These are phyloP conservation scores for Angomonas deanei DNA, from an alignment of 208 protist species.

Conservation along the genomic window DNA sequence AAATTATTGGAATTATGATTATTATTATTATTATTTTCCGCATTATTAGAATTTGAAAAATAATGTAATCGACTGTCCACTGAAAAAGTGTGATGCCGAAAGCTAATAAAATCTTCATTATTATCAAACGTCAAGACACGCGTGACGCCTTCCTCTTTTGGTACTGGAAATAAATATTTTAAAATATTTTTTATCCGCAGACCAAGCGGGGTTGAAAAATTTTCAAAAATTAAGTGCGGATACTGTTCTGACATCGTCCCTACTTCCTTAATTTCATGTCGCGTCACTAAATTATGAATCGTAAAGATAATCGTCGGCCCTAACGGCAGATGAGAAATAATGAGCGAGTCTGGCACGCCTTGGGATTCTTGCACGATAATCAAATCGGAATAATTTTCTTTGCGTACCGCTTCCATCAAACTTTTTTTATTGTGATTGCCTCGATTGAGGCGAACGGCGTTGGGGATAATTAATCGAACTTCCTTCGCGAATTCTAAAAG, in stretches of 20 bases:
- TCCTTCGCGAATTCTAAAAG: slow-evolving; percentile 99
- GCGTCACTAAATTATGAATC: slow-evolving; percentile 95
- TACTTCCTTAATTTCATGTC: slow-evolving; percentile 95
- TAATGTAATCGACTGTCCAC: slow-evolving; percentile 2
- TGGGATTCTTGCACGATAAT: slow-evolving; percentile 98
- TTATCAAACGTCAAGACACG: slow-evolving; percentile 98
- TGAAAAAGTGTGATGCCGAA: slow-evolving; percentile 95
- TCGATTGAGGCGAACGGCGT: slow-evolving; percentile 97
- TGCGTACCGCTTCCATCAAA: slow-evolving; percentile 93
- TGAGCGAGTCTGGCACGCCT: slow-evolving; percentile 96
- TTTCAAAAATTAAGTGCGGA: slow-evolving; percentile 99
- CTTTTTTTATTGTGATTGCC: slow-evolving; percentile 92
- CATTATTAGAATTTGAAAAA: not conserved
- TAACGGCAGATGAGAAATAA: slow-evolving; percentile 97
- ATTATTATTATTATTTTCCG: not conserved
- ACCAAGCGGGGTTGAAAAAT: slow-evolving; percentile 96
- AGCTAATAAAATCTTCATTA: slow-evolving; percentile 98
- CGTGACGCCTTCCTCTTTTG: slow-evolving; percentile 93
- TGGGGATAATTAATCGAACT: slow-evolving; percentile 97
- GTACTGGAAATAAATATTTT: slow-evolving; percentile 98
- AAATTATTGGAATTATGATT: not conserved
- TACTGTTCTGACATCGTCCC: slow-evolving; percentile 93
- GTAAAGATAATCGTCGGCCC: slow-evolving; percentile 99
- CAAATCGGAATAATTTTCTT: slow-evolving; percentile 96
- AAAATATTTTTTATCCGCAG: slow-evolving; percentile 91